These are phyloP conservation scores for Tremella fuciformis DNA, from an alignment of 768 basidiomycete genomes.

Conservation along the genomic window DNA sequence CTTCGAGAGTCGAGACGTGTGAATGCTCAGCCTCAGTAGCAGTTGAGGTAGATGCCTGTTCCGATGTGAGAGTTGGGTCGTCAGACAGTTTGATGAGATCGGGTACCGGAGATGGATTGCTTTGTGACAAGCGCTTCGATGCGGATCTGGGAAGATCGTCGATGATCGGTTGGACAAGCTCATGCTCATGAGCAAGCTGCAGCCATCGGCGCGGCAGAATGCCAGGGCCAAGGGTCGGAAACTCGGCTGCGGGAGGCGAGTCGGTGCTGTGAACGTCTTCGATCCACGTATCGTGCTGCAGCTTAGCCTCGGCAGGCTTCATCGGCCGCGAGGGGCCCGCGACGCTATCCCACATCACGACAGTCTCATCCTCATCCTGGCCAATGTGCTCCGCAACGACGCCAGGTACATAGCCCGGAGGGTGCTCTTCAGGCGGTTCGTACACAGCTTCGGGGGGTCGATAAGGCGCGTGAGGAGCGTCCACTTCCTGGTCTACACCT, in stretches of 20 bases:
- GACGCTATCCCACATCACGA: constrained; percentile 1
- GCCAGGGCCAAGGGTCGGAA: constrained; percentile 38
- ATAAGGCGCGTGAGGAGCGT: constrained; percentile 35
- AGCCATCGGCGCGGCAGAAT: constrained; percentile 32
- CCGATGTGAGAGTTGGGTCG: constrained; percentile 1
- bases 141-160: constrained; percentile 21
- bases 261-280: constrained; percentile 5
- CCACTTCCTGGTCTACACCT: constrained; percentile 9
- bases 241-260: constrained; percentile 5
- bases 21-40: neutral
- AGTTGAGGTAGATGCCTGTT: neutral
- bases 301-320: neutral
- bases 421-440: constrained; percentile 38
- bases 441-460: constrained; percentile 42
- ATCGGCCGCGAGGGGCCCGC: constrained; percentile 2
- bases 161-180: constrained; percentile 35
- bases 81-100: constrained; percentile 1
- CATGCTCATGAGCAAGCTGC: constrained; percentile 34
- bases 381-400: constrained; percentile 35
- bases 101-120: neutral
- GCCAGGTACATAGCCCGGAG: constrained; percentile 34
- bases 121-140: constrained; percentile 10
- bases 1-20: constrained; percentile 19
- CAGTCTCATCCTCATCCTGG: constrained; percentile 23
- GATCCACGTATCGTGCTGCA: neutral